These are phyloP conservation scores for Pseudomicrostroma phylloplanum DNA, from an alignment of 1,284 basidiomycete genomes.

Conservation along the genomic window DNA sequence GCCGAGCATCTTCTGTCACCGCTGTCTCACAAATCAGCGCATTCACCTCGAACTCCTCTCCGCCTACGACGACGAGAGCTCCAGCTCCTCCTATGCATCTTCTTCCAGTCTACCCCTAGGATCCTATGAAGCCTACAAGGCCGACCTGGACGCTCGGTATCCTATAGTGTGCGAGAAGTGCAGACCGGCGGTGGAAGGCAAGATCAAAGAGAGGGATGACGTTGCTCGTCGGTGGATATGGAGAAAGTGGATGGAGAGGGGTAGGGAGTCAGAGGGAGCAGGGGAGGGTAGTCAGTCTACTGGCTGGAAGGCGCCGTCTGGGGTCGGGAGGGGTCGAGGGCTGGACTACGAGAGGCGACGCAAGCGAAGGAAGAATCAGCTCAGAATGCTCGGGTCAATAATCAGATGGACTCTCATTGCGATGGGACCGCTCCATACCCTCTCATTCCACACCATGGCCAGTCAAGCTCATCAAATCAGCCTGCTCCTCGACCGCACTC, in stretches of 20 bases:
- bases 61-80: not conserved
- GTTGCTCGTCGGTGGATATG: not conserved
- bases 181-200: not conserved
- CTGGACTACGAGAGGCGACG: no score
- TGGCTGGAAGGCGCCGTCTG: not conserved
- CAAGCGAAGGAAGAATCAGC: not conserved
- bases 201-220: not conserved
- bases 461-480: no score
- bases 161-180: not conserved
- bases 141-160: not conserved
- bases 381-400: not conserved
- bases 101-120: no score
- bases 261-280: not conserved
- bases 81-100: not conserved
- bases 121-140: not conserved
- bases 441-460: not conserved
- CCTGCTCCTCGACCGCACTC: no score
- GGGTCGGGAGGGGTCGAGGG: no score
- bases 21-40: not conserved
- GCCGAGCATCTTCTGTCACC: not conserved
- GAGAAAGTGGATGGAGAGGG: conserved; percentile 3
- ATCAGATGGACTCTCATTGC: not conserved
- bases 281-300: not conserved
- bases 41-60: not conserved
- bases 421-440: not conserved